Conservation (phyloP, 257 asterid genomes). For the Solanum lignicaule region DNA sequence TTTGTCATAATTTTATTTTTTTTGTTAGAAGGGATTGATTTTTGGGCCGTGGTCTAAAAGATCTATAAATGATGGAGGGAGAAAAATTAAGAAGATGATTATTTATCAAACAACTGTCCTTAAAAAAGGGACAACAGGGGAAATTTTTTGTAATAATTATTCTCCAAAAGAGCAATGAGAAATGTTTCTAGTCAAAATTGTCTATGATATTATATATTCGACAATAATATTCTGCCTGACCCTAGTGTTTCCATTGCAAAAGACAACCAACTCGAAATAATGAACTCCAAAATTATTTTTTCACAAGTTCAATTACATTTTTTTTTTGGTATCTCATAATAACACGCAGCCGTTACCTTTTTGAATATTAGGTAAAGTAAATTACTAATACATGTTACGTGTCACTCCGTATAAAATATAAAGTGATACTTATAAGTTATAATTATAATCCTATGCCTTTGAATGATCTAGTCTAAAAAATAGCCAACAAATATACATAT, state of each 20-base stretch:
- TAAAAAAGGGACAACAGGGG: background rate
- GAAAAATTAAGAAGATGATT: background rate
- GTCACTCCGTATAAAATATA: background rate
- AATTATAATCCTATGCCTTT: background rate
- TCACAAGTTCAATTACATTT: background rate
- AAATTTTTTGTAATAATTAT: background rate
- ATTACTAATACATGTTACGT: background rate
- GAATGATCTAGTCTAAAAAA: background rate
- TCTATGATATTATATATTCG: background rate
- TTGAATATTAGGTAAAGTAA: too few species aligned
- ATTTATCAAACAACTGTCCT: background rate
- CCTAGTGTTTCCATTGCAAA: background rate
- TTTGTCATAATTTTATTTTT: background rate
- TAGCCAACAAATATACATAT: background rate
- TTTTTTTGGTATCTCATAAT: too few species aligned
- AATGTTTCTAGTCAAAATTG: background rate
- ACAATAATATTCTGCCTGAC: background rate
- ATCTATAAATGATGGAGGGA: fast-evolving
- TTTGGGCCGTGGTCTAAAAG: background rate
- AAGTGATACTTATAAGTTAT: background rate
- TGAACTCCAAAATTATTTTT: background rate
- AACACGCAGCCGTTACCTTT: too few species aligned
- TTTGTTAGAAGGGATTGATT: background rate
- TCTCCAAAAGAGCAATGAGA: background rate
- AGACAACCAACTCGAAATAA: background rate